Base-by-base conservation (phyloP, 1,284 basidiomycete species). In the Rhodotorula sp. region DNA sequence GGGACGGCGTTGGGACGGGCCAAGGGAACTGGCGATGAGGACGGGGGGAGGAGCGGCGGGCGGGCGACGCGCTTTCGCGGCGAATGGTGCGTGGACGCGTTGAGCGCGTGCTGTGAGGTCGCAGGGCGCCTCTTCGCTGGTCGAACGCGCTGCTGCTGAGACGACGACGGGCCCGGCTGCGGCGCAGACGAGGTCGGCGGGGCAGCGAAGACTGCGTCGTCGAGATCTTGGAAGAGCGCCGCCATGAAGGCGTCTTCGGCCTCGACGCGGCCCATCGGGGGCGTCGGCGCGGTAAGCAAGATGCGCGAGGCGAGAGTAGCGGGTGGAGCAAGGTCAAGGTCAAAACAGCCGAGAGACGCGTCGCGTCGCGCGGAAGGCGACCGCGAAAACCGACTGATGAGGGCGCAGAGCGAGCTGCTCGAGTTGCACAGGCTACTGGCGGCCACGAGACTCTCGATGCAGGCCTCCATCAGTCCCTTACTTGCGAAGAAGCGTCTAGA, bases 231-330 rank as follows among this genome's bases (percentile, higher is more conserved):
- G 44, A 88, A 77, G 2, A 88, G 77, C 53, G 77, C 80, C 27
- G 82, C 79, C 83, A 88, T 82, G 77, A 87, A 87, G 2, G 73
- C 82, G 14, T 81, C 81, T 67, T 86, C 86, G 50, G 84, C 84
- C 3, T 17, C 27, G 41, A 64, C 49, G 3, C 48, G 48, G 0
- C 62, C 62, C 70, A 71, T 71, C 12, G 17, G 34, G 34, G 34
- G 23, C 12, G 53, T 19, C 9, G 17, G 7, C 3, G 7, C 7
- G 13, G 21, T 57, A 64, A 57, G 48, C 63, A 57, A 64, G 63
- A 57, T 16, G n/a, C 3, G 27, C 16, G 21, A n/a, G 8, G 34
- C 21, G 2, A 17, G 41, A 17, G n/a, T 7, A 21, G 42, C 2
- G 44, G 7, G 19, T 7, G 21, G 41, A 45, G 50, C 16, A 13